Base-by-base conservation (phyloP, 192 early-diverging fungal genomes). In the Paraglomus occultum region DNA sequence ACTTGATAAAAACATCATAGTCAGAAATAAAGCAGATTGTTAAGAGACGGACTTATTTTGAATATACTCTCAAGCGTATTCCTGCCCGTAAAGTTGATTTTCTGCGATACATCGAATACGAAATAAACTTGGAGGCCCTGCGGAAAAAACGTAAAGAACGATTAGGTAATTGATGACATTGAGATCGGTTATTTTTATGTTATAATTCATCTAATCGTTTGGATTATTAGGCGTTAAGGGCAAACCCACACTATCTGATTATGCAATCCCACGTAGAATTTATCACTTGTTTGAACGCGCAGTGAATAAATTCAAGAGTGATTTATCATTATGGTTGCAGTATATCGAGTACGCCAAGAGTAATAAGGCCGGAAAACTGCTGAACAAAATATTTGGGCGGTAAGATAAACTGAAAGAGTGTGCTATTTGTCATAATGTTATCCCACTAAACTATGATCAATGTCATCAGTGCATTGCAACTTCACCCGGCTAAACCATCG, bases 91-190 rank as follows among this genome's bases (percentile, higher is more conserved):
- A 90, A 53, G 79, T 83, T 10, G 94, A 97, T 59, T 99, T 87
- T 76, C 81, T 99, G 39, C 87, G 92, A 20, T 94, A 95, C 79
- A 94, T 97, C 71, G 92, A 94, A 65, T 99, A 94, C 80, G 97
- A 99, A 73, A 91, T 89, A 79, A 95, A 94, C 77, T 81, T 97
- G 59, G 94, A 97, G 52, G 74, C 83, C 38, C 77, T 97, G 52
- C 85, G 95, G 23, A 83, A 80, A 72, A 90, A 91, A 72, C 84
- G 96, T 40, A 90, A 91, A 67, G 69, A 77, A 22, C 84, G 94
- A 4, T 67, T 92, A 64, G 74, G 81, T 42, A 80, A 77, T 18
- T 18, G 8, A 42, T 5, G 5, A 10, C 51, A 23, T 54, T 64
- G 15, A 17, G 17, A 51, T 48, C 5, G n/a, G 31, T 31, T 31